Percentiles rank a stretch among this genome's conserved stretches.
These are phyloP conservation scores for Ustanciosporium gigantosporum DNA, from an alignment of 1,284 basidiomycete species.

Conservation along the genomic window DNA sequence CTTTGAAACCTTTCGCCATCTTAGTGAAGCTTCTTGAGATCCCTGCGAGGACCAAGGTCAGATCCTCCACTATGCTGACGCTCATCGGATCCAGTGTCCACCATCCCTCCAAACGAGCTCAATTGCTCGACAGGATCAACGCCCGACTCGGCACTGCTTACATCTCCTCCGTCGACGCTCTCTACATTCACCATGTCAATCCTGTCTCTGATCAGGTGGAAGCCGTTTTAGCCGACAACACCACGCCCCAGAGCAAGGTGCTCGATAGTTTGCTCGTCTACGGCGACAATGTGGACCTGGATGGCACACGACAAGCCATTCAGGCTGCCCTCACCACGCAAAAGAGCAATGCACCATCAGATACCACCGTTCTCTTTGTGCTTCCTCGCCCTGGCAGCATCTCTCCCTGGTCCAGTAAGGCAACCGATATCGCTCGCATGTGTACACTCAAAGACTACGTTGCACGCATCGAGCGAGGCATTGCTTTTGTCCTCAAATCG, in stretches of 20 bases:
- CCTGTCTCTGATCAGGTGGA: constrained; percentile 66
- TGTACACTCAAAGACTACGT: constrained; percentile 77
- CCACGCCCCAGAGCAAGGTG: constrained; percentile 66
- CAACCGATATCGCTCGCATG: constrained; percentile 81
- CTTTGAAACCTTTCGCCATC: too few species aligned
- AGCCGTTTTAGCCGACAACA: constrained; percentile 64
- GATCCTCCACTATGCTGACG: constrained; percentile 43
- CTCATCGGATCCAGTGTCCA: constrained; percentile 61
- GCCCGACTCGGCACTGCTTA: constrained; percentile 47
- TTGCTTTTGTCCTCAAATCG: constrained; percentile 73
- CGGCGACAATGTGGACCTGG: constrained; percentile 74
- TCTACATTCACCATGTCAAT: constrained; percentile 85
- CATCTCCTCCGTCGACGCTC: constrained; percentile 74
- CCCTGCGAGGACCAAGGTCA: too few species aligned
- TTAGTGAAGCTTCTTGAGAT: too few species aligned
- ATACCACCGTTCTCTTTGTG: constrained; percentile 62
- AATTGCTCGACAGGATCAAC: constrained; percentile 72
- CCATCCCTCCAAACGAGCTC: constrained; percentile 69
- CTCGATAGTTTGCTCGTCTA: constrained; percentile 82
- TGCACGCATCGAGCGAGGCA: constrained; percentile 81
- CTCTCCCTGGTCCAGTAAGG: constrained; percentile 96
- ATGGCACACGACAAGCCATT: constrained; percentile 65
- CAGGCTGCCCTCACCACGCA: constrained; percentile 43
- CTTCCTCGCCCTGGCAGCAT: constrained; percentile 65
- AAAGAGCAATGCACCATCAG: constrained; percentile 18